These are phyloP conservation scores for Endoconidiophora polonica DNA, from an alignment of 2,329 filamentous ascomycete species.

Conservation along the genomic window DNA sequence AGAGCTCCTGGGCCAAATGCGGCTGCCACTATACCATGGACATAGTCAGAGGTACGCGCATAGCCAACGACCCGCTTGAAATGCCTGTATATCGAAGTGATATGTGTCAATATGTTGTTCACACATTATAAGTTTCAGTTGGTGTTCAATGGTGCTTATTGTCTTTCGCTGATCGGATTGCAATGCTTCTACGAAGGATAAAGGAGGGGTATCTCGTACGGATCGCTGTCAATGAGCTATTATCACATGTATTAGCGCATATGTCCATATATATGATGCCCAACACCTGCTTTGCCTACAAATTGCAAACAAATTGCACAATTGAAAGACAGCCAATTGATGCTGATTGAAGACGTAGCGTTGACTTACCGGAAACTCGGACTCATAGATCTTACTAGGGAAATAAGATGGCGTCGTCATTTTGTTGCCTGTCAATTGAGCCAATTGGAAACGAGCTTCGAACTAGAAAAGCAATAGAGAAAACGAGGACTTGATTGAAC, in stretches of 20 bases:
- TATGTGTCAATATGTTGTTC: neutral
- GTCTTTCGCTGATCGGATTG: no score
- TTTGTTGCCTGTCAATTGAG: neutral
- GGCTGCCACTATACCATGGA: conserved; percentile 48
- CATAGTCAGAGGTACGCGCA: conserved; percentile 72
- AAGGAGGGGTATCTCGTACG: conserved; percentile 42
- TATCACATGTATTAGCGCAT: conserved; percentile 14
- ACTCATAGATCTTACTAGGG: conserved; percentile 56
- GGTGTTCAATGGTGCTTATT: neutral
- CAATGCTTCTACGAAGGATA: neutral
- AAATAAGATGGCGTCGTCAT: conserved; percentile 12
- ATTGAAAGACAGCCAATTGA: conserved; percentile 1
- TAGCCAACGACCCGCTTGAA: conserved; percentile 81
- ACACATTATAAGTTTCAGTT: neutral
- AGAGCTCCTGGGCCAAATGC: conserved; percentile 60
- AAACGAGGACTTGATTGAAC: neutral
- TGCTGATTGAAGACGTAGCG: conserved; percentile 14
- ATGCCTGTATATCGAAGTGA: conserved; percentile 40
- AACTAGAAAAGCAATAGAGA: neutral
- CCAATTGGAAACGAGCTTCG: neutral
- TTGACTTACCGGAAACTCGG: conserved; percentile 67
- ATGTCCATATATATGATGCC: neutral
- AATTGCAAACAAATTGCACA: neutral
- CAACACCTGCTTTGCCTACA: no score
- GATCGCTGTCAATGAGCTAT: conserved; percentile 97